Evolutionary conservation across 2,329 filamentous ascomycete genomes (phyloP).

Genomic region (Ophiostoma pallidulum): DNA sequence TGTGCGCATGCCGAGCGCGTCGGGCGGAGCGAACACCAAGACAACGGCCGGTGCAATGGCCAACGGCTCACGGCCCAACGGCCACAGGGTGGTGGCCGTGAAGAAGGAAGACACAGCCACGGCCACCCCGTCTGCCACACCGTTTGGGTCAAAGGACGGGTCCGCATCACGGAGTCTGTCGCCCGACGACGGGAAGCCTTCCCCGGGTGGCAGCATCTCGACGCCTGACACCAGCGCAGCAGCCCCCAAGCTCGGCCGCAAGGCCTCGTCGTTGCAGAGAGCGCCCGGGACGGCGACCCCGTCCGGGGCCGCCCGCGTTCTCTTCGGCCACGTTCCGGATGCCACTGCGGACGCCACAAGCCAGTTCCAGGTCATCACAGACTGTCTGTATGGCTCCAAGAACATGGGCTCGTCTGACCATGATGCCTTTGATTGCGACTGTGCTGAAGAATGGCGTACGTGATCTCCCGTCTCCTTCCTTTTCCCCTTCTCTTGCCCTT

Average conservation of each 20-base stretch:
- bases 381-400: slow-evolving; percentile 87
- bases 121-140: slow-evolving; percentile 26
- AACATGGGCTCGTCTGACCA: slow-evolving; percentile 85
- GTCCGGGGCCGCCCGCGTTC: slow-evolving; percentile 23
- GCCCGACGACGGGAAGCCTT: slow-evolving; percentile 32
- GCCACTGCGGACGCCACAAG: slow-evolving; percentile 65
- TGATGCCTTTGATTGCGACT: slow-evolving; percentile 88
- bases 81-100: slow-evolving; percentile 24
- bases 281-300: slow-evolving; percentile 47
- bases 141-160: slow-evolving; percentile 30
- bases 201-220: slow-evolving; percentile 35
- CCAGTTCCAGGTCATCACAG: slow-evolving; percentile 70
- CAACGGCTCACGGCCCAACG: slow-evolving; percentile 16
- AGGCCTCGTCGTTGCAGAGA: slow-evolving; percentile 55
- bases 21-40: slow-evolving; percentile 26
- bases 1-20: slow-evolving; percentile 18
- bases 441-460: slow-evolving; percentile 90
- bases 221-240: slow-evolving; percentile 40
- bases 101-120: slow-evolving; percentile 33
- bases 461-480: slow-evolving; percentile 18
- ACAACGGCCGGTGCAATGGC: slow-evolving; percentile 7
- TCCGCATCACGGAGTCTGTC: slow-evolving; percentile 35
- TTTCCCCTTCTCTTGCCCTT: slow-evolving; percentile 10
- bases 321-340: slow-evolving; percentile 70
- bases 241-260: slow-evolving; percentile 63